These are phyloP conservation scores for Trypanosoma melophagium DNA, from an alignment of 208 protist genomes.

Conservation along the genomic window DNA sequence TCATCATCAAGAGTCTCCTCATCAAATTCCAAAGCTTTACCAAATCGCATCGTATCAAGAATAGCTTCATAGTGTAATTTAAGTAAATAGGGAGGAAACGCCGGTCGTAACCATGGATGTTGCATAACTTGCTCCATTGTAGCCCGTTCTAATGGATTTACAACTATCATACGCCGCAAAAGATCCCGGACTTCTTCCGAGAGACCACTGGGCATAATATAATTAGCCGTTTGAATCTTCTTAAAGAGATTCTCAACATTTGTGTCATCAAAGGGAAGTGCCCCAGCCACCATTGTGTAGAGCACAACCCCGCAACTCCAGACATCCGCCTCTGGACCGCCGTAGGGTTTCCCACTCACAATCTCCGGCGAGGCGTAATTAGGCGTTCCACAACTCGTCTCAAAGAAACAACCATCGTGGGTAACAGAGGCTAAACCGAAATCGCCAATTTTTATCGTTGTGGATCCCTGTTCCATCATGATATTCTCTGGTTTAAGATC, in stretches of 20 bases:
- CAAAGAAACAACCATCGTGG: constrained; percentile 80
- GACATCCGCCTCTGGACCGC: constrained; percentile 76
- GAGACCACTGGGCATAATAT: constrained; percentile 46
- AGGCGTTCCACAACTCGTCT: constrained; percentile 85
- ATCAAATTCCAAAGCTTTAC: constrained; percentile 27
- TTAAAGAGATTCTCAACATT: constrained; percentile 69
- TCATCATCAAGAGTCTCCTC: constrained; percentile 59
- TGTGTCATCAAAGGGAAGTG: constrained; percentile 77
- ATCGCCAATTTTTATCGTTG: constrained; percentile 81
- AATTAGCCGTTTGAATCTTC: constrained; percentile 78
- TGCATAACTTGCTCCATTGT: constrained; percentile 90
- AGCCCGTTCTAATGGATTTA: constrained; percentile 79
- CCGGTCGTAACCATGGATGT: constrained; percentile 70
- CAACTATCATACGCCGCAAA: constrained; percentile 65
- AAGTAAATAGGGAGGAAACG: constrained; percentile 67
- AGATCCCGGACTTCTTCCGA: constrained; percentile 54
- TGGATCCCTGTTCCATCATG: constrained; percentile 62
- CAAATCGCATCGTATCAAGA: constrained; percentile 61
- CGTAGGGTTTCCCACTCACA: constrained; percentile 73
- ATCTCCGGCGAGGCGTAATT: constrained; percentile 89
- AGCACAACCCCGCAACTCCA: constrained; percentile 89
- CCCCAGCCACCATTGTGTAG: constrained; percentile 83
- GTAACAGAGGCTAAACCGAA: constrained; percentile 84
- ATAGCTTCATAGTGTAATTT: constrained; percentile 69
- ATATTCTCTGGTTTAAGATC: constrained; percentile 93